Conservation (phyloP, 2,329 filamentous ascomycete genomes). For the Knufia fluminis region DNA sequence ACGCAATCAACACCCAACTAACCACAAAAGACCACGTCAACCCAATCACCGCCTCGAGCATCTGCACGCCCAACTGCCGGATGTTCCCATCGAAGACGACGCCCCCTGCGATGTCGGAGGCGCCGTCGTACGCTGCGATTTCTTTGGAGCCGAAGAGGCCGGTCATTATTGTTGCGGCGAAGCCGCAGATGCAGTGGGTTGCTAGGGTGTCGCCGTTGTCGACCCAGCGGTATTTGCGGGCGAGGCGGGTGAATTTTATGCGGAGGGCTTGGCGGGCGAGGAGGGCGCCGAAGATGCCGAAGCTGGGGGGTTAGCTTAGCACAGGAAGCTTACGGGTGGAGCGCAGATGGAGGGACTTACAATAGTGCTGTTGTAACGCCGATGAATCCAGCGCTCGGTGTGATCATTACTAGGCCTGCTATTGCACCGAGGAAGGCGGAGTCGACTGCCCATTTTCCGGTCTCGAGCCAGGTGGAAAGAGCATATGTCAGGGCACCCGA, state of each 20-base stretch:
- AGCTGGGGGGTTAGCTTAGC: too few relatives aligned
- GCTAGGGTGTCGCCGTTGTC: slow-evolving; percentile 49
- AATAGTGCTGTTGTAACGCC: too few relatives aligned
- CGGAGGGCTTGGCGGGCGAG: slow-evolving; percentile 44
- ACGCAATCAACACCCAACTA: slow-evolving; percentile 41
- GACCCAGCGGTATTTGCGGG: slow-evolving; percentile 42
- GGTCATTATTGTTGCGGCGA: slow-evolving; percentile 43
- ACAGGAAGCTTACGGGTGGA: too few relatives aligned
- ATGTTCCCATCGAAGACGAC: slow-evolving; percentile 47
- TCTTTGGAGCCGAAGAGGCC: slow-evolving; percentile 44
- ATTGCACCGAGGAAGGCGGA: slow-evolving; percentile 46
- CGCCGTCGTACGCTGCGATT: slow-evolving; percentile 43
- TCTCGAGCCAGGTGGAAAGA: background rate
- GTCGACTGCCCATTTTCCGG: slow-evolving; percentile 12
- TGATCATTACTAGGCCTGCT: slow-evolving; percentile 43
- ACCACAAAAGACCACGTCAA: slow-evolving; percentile 44
- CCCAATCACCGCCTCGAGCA: slow-evolving; percentile 43
- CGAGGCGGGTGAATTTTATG: slow-evolving; percentile 44
- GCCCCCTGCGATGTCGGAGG: slow-evolving; percentile 39
- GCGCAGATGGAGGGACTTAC: too few relatives aligned
- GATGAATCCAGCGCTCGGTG: too few relatives aligned
- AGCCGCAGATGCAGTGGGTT: slow-evolving; percentile 45
- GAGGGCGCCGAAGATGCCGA: slow-evolving; percentile 42
- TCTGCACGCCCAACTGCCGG: slow-evolving; percentile 41
- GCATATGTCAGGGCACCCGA: slow-evolving; percentile 39